Conservation (phyloP, 2,329 filamentous ascomycete species). For the Magnaporthiopsis incrustans region DNA sequence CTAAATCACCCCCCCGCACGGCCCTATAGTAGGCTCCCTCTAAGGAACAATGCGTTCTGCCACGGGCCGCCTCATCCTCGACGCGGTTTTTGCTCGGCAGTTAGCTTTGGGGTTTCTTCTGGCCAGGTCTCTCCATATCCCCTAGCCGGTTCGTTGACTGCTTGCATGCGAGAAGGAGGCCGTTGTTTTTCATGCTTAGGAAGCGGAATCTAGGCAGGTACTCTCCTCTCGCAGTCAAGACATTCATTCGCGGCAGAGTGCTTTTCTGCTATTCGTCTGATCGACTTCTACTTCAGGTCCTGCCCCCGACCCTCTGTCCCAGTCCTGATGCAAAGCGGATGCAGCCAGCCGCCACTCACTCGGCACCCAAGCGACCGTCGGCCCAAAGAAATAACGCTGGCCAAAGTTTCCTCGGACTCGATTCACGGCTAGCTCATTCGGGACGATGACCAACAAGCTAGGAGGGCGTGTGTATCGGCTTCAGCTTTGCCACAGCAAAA, state of each 20-base stretch:
- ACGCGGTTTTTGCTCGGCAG: neutral
- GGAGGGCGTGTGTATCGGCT: neutral
- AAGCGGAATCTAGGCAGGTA: neutral
- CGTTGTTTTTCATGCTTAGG: neutral
- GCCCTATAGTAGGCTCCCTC: neutral
- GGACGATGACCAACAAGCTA: neutral
- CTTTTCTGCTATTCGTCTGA: neutral
- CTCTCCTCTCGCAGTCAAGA: neutral
- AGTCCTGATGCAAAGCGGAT: neutral
- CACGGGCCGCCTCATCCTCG: neutral
- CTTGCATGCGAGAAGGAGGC: neutral
- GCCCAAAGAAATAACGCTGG: neutral
- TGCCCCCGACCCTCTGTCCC: neutral
- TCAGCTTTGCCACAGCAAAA: neutral
- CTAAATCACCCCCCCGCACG: neutral
- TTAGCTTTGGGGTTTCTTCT: neutral
- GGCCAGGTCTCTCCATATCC: neutral
- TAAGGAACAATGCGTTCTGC: neutral
- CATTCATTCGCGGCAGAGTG: neutral
- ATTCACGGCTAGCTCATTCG: neutral
- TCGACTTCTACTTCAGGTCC: neutral
- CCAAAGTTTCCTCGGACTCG: neutral
- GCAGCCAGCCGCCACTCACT: neutral
- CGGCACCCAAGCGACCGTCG: neutral
- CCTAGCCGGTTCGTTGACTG: neutral